Percentiles rank a stretch among this genome's conserved stretches.
phyloP scores from a whole-genome alignment of 305 asterid genomes.

The Galium porrigens region DNA sequence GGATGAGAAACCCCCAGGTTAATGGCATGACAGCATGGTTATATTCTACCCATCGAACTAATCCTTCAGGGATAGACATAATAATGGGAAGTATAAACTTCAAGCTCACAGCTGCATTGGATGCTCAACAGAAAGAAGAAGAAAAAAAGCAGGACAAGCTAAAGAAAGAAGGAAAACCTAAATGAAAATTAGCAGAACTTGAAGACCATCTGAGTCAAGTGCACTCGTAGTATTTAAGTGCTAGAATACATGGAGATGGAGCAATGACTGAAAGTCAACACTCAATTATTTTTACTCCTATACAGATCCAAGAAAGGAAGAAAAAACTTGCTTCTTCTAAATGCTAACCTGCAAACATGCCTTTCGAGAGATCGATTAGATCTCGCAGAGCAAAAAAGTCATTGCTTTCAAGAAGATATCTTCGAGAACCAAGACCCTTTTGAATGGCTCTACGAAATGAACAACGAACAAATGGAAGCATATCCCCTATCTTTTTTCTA shows the following conservation, averaged over 20 bases:
- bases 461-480: conserved; percentile 78
- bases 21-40: not conserved
- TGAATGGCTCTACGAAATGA: conserved; percentile 66
- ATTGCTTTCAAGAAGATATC: conserved; percentile 80
- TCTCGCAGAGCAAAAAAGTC: conserved; percentile 82
- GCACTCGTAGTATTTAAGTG: not conserved
- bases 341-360: conserved; percentile 73
- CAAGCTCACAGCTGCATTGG: not conserved
- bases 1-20: not conserved
- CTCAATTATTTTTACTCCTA: not conserved
- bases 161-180: not conserved
- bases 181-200: not conserved
- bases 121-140: not conserved
- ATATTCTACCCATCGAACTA: not conserved
- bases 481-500: conserved; percentile 51
- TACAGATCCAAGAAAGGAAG: not conserved
- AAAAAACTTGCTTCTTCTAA: conserved; percentile 5
- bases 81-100: not conserved
- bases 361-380: conserved; percentile 82
- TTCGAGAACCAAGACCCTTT: conserved; percentile 78
- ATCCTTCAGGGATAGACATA: not conserved
- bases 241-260: not conserved
- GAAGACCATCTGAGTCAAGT: conserved; percentile 1
- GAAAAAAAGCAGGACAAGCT: not conserved
- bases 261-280: not conserved